phyloP scores from a whole-genome alignment of 2,329 filamentous ascomycete genomes.

The Nemania sp. region DNA sequence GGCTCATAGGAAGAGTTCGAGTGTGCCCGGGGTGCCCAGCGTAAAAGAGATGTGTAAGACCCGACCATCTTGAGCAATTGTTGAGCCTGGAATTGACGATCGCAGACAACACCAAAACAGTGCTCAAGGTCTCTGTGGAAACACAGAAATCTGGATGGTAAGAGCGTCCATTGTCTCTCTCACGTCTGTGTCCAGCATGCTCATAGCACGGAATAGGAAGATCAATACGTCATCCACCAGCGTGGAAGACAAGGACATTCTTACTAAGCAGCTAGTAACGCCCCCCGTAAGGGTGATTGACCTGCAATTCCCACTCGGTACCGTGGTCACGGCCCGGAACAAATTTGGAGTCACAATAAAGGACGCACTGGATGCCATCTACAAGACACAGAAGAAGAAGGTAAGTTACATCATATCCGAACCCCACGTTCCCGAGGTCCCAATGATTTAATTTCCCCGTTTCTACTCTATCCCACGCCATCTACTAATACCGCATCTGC shows the following conservation, averaged over 20 bases:
- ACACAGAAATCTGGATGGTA: constrained; percentile 90
- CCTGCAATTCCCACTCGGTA: constrained; percentile 84
- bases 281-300: constrained; percentile 94
- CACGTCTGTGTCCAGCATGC: constrained; percentile 10
- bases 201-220: constrained; percentile 65
- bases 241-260: constrained; percentile 80
- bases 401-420: constrained; percentile 52
- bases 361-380: constrained; percentile 91
- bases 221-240: constrained; percentile 82
- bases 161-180: constrained; percentile 41
- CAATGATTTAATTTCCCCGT: not conserved
- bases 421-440: not conserved
- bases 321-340: constrained; percentile 88
- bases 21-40: constrained; percentile 74
- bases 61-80: not conserved
- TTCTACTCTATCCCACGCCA: no score
- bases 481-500: constrained; percentile 7
- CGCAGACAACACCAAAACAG: constrained; percentile 72
- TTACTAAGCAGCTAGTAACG: constrained; percentile 79
- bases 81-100: constrained; percentile 4
- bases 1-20: constrained; percentile 72
- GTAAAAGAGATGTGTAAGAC: constrained; percentile 82
- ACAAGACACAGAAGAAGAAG: constrained; percentile 97
- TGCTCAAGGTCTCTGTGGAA: constrained; percentile 76
- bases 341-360: constrained; percentile 96